Percentiles rank a stretch among this genome's conserved stretches.
These are phyloP conservation scores for Sphagnum contortum DNA, from an alignment of 225 moss, liverwort and hornwort species.

Conservation along the genomic window DNA sequence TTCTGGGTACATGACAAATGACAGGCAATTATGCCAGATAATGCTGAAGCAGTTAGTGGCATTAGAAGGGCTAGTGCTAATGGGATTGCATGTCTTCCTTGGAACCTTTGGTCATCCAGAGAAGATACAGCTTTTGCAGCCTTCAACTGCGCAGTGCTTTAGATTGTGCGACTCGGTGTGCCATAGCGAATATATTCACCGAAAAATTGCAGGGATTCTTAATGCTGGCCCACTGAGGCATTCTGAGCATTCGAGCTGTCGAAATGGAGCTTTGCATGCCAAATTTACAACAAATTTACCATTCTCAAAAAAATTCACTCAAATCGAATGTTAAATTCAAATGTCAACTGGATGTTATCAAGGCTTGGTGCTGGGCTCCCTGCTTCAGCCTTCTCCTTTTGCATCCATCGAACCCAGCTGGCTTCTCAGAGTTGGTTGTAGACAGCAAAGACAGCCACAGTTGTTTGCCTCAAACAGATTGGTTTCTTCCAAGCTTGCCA, in stretches of 20 bases:
- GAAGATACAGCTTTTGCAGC: conserved; percentile 51
- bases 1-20: too few relatives aligned
- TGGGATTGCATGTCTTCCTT: conserved; percentile 53
- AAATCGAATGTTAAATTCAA: conserved; percentile 44
- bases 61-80: conserved; percentile 35
- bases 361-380: conserved; percentile 55
- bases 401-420: conserved; percentile 62
- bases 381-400: conserved; percentile 56
- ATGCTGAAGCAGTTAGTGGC: too few relatives aligned
- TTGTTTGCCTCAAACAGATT: conserved; percentile 44
- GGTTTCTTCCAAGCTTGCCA: conserved; percentile 40
- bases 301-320: conserved; percentile 30
- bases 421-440: conserved; percentile 46
- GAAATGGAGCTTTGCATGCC: conserved; percentile 54
- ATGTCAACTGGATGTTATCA: conserved; percentile 52
- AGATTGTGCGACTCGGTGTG: conserved; percentile 61
- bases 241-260: conserved; percentile 44
- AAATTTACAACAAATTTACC: conserved; percentile 37
- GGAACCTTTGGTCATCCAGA: conserved; percentile 58
- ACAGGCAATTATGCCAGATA: too few relatives aligned
- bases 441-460: conserved; percentile 55
- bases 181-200: conserved; percentile 46
- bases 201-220: conserved; percentile 37
- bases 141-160: conserved; percentile 52
- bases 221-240: conserved; percentile 53